Percentiles rank a stretch among this genome's conserved stretches.
Evolutionary conservation across 768 basidiomycete genomes (phyloP).

Genomic region (Lactarius pseudohatsudake): DNA sequence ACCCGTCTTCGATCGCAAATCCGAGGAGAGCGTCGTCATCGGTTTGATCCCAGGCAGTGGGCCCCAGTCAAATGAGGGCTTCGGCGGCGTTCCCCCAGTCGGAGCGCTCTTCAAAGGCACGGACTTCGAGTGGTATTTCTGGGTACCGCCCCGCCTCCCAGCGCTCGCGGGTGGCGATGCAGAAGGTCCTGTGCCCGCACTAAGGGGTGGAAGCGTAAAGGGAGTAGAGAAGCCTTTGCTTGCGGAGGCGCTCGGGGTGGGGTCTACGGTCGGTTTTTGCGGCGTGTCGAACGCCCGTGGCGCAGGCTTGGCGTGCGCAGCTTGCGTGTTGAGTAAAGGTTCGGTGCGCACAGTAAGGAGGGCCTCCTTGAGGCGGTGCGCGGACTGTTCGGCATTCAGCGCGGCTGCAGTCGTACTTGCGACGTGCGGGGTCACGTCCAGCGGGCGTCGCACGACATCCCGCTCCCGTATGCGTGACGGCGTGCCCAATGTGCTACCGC

Average conservation of each 20-base stretch:
- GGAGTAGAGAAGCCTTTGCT: slow-evolving; percentile 8
- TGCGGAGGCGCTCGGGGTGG: neutral
- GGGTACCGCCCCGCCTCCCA: slow-evolving; percentile 13
- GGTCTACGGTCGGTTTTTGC: slow-evolving; percentile 17
- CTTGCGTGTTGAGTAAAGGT: slow-evolving; percentile 66
- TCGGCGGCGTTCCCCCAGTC: slow-evolving; percentile 17
- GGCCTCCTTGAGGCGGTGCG: slow-evolving; percentile 65
- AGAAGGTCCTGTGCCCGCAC: slow-evolving; percentile 11
- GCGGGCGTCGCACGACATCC: slow-evolving; percentile 21
- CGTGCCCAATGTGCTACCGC: slow-evolving; percentile 40
- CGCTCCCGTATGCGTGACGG: slow-evolving; percentile 16
- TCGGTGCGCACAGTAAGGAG: slow-evolving; percentile 58
- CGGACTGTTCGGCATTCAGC: slow-evolving; percentile 75
- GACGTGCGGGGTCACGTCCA: slow-evolving; percentile 55
- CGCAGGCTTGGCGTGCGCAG: slow-evolving; percentile 35
- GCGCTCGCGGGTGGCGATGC: slow-evolving; percentile 19
- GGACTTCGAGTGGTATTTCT: slow-evolving; percentile 40
- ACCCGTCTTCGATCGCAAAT: slow-evolving; percentile 25
- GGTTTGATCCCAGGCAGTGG: slow-evolving; percentile 45
- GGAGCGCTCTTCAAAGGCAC: slow-evolving; percentile 36
- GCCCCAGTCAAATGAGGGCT: slow-evolving; percentile 57
- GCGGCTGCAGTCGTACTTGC: slow-evolving; percentile 78
- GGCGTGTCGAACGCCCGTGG: slow-evolving; percentile 32
- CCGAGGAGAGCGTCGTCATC: slow-evolving; percentile 24
- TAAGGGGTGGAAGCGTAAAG: slow-evolving; percentile 16